phyloP scores from a whole-genome alignment of 352 stramenopile genomes.

The Elongisporangium anandrum region DNA sequence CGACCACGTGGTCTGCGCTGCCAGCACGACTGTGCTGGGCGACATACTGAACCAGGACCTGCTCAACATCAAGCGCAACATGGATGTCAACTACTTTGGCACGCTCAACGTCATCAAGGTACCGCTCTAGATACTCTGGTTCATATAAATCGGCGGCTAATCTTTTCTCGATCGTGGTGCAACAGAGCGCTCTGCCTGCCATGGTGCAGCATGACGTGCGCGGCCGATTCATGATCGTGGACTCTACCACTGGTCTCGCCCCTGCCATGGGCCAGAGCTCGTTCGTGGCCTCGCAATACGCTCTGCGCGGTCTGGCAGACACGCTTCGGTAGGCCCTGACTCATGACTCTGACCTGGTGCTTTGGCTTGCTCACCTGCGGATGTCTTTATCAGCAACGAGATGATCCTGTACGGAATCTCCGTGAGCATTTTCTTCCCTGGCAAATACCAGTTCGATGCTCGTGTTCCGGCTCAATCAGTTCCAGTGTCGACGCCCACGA shows the following conservation, averaged over 20 bases:
- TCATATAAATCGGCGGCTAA: neutral
- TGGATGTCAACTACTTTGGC: constrained; percentile 63
- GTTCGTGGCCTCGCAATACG: constrained; percentile 89
- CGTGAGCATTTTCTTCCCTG: constrained; percentile 88
- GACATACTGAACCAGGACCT: constrained; percentile 57
- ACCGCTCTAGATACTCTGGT: neutral
- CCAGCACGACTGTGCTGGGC: constrained; percentile 18
- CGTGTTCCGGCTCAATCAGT: neutral
- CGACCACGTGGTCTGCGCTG: constrained; percentile 57
- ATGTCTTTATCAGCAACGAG: constrained; percentile 29
- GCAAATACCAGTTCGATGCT: constrained; percentile 30
- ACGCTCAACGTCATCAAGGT: constrained; percentile 56
- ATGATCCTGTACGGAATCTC: constrained; percentile 70
- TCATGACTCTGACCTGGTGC: constrained; percentile 28
- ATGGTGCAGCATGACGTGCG: constrained; percentile 49
- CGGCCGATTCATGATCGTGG: constrained; percentile 56
- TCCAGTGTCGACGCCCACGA: constrained; percentile 11
- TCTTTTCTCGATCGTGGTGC: neutral
- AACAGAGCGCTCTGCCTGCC: constrained; percentile 30
- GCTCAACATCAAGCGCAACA: constrained; percentile 27
- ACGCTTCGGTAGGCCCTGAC: constrained; percentile 46
- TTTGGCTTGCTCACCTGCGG: neutral
- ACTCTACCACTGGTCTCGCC: constrained; percentile 38
- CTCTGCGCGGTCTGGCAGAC: constrained; percentile 88
- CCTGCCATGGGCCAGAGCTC: constrained; percentile 84